Evolutionary conservation across 768 basidiomycete species (phyloP), one percentile per base, ranked within the genome.

Genomic region (Pleurotus pulmonarius): DNA sequence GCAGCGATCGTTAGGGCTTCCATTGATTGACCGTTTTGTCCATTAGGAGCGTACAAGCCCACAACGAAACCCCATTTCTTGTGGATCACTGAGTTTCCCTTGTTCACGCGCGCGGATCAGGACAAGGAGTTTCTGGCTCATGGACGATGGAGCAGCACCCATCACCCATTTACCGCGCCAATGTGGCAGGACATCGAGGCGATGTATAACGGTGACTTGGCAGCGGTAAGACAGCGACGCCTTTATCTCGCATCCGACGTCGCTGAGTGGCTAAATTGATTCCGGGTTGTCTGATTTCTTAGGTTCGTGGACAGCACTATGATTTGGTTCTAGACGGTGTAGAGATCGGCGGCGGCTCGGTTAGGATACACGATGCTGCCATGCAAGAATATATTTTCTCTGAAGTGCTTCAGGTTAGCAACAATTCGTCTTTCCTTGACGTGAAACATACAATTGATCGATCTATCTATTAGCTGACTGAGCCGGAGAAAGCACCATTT

Each of bases 101-200:
- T 98, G 20, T 97, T 96, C 74, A 82, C 94, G 13, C 84, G 79
- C 26, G 85, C 87, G 38, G 94, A 97, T 68, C 77, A 79, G 55
- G 94, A 97, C 74, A 97, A 97, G 72, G 86, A 90, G 38, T 83
- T 87, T 66, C 72, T 94, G 26, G 90, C 93, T 3, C 81, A 85
- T 56, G 94, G 94, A 26, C 79, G 94, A 64, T 96, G 92, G 91
- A 89, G 90, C 61, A 90, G 90, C 60, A 86, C 92, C 3, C 95
- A 98, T 65, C 95, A 98, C 70, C 95, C 95, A 2, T 98, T 98
- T 71, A 98, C 95, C 11, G 94, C 95, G 7, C 95, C 95, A 18
- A 90, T 95, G 85, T 89, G 79, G 79, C 83, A 96, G 69, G 95
- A 98, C 69, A 78, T 96, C 22, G 77, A 84, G 46, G 81, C 83